Percentiles rank a stretch among this genome's conserved stretches.
Conservation (phyloP, 441 rosid species). For the Jatropha multifida region DNA sequence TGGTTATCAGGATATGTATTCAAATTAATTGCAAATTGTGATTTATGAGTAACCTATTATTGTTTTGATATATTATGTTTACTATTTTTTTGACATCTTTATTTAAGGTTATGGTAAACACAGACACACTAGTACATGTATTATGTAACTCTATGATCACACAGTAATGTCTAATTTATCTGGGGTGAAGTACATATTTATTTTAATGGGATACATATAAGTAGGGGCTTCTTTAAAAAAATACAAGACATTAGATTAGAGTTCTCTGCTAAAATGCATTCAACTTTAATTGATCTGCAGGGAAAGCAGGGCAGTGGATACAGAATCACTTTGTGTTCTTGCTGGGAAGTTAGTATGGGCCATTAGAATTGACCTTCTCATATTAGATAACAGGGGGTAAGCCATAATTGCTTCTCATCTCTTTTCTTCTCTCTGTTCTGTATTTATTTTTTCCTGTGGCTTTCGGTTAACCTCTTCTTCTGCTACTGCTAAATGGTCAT, state of each 20-base stretch:
- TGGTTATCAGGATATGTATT: not conserved
- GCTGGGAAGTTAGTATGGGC: slow-evolving; percentile 96
- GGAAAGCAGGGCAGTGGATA: slow-evolving; percentile 97
- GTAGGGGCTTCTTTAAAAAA: not conserved
- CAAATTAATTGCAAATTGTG: not conserved
- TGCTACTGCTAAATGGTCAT: slow-evolving; percentile 5
- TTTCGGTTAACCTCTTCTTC: not conserved
- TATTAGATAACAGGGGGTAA: slow-evolving; percentile 95
- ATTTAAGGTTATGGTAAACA: not conserved
- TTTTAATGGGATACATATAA: not conserved
- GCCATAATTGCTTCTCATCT: slow-evolving; percentile 12
- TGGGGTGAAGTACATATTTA: not conserved
- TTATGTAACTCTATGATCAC: no score
- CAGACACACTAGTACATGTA: not conserved
- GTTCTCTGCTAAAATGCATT: slow-evolving; percentile 9
- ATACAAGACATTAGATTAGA: not conserved
- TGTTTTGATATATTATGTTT: not conserved
- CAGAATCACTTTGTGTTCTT: slow-evolving; percentile 87
- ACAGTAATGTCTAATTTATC: not conserved
- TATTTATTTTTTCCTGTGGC: not conserved
- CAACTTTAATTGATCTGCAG: slow-evolving; percentile 42
- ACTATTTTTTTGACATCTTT: no score
- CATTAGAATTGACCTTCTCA: slow-evolving; percentile 87
- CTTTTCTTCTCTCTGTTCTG: not conserved
- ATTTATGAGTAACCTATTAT: not conserved